Evolutionary conservation across 768 basidiomycete genomes (phyloP).

Genomic region (Boletus sensibilis): DNA sequence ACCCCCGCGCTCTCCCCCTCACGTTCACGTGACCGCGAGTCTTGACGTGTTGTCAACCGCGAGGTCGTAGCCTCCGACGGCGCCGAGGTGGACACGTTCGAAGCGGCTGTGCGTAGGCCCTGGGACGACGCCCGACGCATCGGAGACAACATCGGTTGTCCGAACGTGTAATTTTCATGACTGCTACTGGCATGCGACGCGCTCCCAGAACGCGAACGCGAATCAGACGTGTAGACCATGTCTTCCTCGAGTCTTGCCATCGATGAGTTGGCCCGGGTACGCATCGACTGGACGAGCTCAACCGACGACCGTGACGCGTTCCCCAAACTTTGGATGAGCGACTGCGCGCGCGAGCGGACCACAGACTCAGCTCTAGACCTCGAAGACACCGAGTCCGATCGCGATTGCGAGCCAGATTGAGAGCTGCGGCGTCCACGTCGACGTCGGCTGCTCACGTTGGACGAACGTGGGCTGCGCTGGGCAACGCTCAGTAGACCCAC

Average conservation of each 20-base stretch:
- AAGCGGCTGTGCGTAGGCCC: constrained; percentile 17
- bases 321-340: constrained; percentile 61
- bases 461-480: constrained; percentile 51
- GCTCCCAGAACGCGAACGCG: constrained; percentile 44
- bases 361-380: constrained; percentile 47
- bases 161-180: constrained; percentile 75
- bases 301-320: constrained; percentile 61
- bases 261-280: constrained; percentile 64
- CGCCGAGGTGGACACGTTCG: constrained; percentile 23
- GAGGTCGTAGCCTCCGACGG: constrained; percentile 30
- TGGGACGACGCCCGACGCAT: constrained; percentile 21
- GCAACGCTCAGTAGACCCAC: constrained; percentile 54
- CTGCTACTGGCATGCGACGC: constrained; percentile 43
- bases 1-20: constrained; percentile 25
- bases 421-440: constrained; percentile 35
- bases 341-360: constrained; percentile 64
- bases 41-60: constrained; percentile 19
- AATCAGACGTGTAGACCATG: constrained; percentile 35
- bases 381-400: constrained; percentile 31
- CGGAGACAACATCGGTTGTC: constrained; percentile 47
- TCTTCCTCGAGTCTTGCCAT: constrained; percentile 67
- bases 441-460: constrained; percentile 36
- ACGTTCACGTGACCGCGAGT: constrained; percentile 12
- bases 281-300: constrained; percentile 50
- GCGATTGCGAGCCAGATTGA: constrained; percentile 36